Percentiles rank a stretch among this genome's conserved stretches.
Evolutionary conservation across 2,329 filamentous ascomycete genomes (phyloP).

Genomic region (Penicillium italicum): DNA sequence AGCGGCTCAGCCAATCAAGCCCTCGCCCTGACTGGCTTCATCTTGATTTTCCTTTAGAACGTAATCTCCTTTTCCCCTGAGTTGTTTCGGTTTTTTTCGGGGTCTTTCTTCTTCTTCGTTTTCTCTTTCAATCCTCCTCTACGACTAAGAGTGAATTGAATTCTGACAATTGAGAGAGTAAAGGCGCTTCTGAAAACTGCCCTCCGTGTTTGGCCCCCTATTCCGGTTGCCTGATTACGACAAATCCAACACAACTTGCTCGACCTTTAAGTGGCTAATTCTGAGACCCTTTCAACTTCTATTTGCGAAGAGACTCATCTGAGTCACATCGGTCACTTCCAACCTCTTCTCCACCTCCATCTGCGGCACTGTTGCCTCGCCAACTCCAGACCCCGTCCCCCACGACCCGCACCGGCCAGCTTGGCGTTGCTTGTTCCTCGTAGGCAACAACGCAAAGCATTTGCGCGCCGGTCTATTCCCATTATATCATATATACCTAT

Average conservation of each 20-base stretch:
- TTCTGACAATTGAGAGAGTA: neutral
- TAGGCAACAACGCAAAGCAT: slow-evolving; percentile 10
- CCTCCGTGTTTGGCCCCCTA: slow-evolving; percentile 9
- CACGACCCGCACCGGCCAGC: slow-evolving; percentile 21
- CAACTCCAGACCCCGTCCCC: slow-evolving; percentile 17
- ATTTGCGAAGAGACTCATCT: neutral
- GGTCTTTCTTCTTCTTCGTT: neutral
- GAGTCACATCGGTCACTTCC: neutral
- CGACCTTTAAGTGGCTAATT: slow-evolving; percentile 1
- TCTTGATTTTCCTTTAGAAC: slow-evolving; percentile 6
- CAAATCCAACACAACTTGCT: neutral
- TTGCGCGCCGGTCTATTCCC: neutral
- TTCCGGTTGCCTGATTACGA: slow-evolving; percentile 6
- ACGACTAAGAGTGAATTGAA: neutral
- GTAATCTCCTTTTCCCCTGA: neutral
- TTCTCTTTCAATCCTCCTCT: slow-evolving; percentile 1
- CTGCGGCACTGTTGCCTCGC: slow-evolving; percentile 21
- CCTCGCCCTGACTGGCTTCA: slow-evolving; percentile 10
- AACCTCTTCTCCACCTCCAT: neutral
- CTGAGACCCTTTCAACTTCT: neutral
- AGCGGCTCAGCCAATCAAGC: slow-evolving; percentile 11
- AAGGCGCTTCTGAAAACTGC: neutral
- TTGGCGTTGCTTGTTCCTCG: slow-evolving; percentile 26
- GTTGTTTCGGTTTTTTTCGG: neutral
- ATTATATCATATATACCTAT: neutral